Evolutionary conservation across 2,329 filamentous ascomycete species (phyloP), one percentile per base, ranked within the genome.

Genomic region (Fusarium sp.): DNA sequence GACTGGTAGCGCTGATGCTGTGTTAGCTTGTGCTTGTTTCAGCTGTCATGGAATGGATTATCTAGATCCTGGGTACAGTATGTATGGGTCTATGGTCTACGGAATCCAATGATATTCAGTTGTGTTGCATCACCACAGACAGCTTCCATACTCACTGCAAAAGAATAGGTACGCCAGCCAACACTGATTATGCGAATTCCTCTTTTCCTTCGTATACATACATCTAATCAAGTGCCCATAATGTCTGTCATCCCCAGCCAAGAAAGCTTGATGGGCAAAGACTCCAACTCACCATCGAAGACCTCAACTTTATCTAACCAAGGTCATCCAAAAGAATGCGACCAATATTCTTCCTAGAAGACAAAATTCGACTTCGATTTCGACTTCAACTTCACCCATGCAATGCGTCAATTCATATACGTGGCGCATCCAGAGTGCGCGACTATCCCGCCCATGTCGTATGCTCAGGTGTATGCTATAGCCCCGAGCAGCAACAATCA

Each of bases 401-500:
- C 31, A 41, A 57, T 63, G 48, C 48, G 47, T 63, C 63, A 56
- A 65, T 67, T 69, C 48, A 49, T 65, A n/a, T 59, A 38, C 52
- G 54, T 57, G 47, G 45, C 55, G 45, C 51, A 50, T 51, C 41
- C 49, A 45, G 49, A 57, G 47, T 47, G 41, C 23, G 23, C 49
- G 37, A 38, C 50, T 44, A 41, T 31, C 57, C 23, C 60, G 50
- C 43, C 55, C 39, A 49, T 25, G 23, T 29, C 27, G 9, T 29
- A 29, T 13, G 55, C 61, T 55, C 29, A 63, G 61, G 61, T 68
- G 68, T 71, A 62, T 58, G 53, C 44, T 61, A 55, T 58, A 51
- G 44, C 56, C 41, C n/a, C 56, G 36, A 48, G 41, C 53, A 36
- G 25, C 47, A 32, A 52, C 44, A 50, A 61, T 23, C 23, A 27